These are phyloP conservation scores for Ceratocystis harringtonii DNA, from an alignment of 2,329 filamentous ascomycete species.

Conservation along the genomic window DNA sequence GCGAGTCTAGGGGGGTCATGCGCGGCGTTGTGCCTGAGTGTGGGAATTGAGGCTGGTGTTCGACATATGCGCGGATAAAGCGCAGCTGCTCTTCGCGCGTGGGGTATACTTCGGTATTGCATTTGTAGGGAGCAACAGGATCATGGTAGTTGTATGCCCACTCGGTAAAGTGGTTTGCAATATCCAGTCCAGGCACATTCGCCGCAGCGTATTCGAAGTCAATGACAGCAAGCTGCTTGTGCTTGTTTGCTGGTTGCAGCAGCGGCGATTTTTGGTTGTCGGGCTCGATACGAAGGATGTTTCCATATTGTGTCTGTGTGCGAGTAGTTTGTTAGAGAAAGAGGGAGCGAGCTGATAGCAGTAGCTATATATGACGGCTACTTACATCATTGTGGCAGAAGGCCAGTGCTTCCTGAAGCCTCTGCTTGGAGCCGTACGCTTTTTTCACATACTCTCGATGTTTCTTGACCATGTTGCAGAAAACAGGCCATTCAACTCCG, in stretches of 20 bases:
- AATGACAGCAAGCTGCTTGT: constrained; percentile 93
- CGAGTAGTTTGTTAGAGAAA: constrained; percentile 2
- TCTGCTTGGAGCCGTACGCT: constrained; percentile 51
- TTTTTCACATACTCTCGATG: constrained; percentile 62
- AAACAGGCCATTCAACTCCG: constrained; percentile 67
- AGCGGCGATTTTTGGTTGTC: constrained; percentile 68
- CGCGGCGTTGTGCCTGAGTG: constrained; percentile 38
- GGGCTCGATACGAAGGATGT: constrained; percentile 63
- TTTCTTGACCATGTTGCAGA: constrained; percentile 57
- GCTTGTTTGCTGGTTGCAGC: constrained; percentile 75
- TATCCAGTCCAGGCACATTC: constrained; percentile 74
- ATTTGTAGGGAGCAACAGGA: constrained; percentile 44
- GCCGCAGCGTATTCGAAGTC: constrained; percentile 95
- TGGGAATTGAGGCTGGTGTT: constrained; percentile 57
- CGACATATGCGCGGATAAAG: constrained; percentile 75
- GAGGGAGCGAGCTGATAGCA: not conserved
- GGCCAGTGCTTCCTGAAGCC: constrained; percentile 59
- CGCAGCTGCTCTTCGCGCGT: constrained; percentile 64
- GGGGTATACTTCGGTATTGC: constrained; percentile 58
- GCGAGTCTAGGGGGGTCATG: constrained; percentile 31
- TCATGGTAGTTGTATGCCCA: constrained; percentile 98
- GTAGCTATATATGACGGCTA: constrained; percentile 13
- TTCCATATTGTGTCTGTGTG: constrained; percentile 84
- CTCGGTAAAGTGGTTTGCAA: constrained; percentile 95
- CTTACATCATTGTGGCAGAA: constrained; percentile 97